Evolutionary conservation across 257 asterid species (phyloP).

Genomic region (Coffea canephora): DNA sequence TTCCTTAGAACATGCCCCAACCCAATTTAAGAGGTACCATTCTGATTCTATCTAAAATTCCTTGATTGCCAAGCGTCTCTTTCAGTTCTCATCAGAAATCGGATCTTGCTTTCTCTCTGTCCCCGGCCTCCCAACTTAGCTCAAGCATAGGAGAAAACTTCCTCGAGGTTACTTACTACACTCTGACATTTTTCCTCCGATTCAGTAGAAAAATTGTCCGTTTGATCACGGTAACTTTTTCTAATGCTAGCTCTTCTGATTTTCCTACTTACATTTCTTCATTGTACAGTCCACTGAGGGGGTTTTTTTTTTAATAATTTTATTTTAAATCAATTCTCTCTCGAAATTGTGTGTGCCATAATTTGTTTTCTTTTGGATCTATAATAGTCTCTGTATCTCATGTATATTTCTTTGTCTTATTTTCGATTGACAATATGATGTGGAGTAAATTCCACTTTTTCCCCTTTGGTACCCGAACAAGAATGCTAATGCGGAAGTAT

Average conservation of each 20-base stretch:
- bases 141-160: not conserved
- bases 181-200: not conserved
- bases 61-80: slow-evolving; percentile 9
- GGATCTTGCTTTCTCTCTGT: slow-evolving; percentile 20
- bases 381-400: not conserved
- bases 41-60: not conserved
- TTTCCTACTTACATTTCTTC: not conserved
- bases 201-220: slow-evolving; percentile 3
- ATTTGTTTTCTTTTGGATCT: slow-evolving; percentile 15
- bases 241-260: not conserved
- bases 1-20: slow-evolving; percentile 9
- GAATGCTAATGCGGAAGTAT: too few species aligned
- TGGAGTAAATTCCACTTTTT: not conserved
- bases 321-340: not conserved
- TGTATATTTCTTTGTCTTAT: not conserved
- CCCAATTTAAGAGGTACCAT: not conserved
- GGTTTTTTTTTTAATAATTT: not conserved
- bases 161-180: not conserved
- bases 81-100: slow-evolving; percentile 6
- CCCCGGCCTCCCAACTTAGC: too few species aligned
- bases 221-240: slow-evolving; percentile 8
- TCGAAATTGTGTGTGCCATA: not conserved
- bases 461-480: too few species aligned
- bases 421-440: not conserved
- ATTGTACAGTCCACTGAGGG: slow-evolving; percentile 1